Evolutionary conservation across 345 rosid species (phyloP).

Genomic region (Mercurialis annua): DNA sequence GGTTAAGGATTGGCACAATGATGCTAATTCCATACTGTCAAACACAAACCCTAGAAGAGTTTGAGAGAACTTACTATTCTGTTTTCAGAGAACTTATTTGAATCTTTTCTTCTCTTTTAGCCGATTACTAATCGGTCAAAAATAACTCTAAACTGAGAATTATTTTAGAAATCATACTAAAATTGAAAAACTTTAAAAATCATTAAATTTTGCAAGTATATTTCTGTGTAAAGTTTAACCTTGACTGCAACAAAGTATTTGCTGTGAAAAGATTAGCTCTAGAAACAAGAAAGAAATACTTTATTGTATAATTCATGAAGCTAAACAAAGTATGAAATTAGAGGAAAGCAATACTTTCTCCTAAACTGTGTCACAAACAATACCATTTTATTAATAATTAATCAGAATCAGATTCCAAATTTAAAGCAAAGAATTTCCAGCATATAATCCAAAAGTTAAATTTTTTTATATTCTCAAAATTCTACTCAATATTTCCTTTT

Average conservation of each 20-base stretch:
- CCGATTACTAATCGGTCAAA: too few relatives aligned
- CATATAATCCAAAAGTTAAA: slow-evolving; percentile 8
- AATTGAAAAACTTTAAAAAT: too few relatives aligned
- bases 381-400: slow-evolving; percentile 4
- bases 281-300: slow-evolving; percentile 27
- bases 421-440: slow-evolving; percentile 9
- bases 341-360: slow-evolving; percentile 7
- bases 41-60: too few relatives aligned
- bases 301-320: slow-evolving; percentile 12
- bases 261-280: not conserved
- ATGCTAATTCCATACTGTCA: too few relatives aligned
- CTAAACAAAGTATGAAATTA: slow-evolving; percentile 8
- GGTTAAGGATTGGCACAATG: too few relatives aligned
- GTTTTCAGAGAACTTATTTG: too few relatives aligned
- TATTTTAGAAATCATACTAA: too few relatives aligned
- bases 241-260: too few relatives aligned
- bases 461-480: slow-evolving; percentile 6
- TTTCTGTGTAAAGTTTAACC: not conserved
- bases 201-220: too few relatives aligned
- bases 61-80: too few relatives aligned
- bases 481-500: not conserved
- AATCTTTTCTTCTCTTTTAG: too few relatives aligned
- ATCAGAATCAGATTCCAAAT: slow-evolving; percentile 34
- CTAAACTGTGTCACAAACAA: slow-evolving; percentile 2
- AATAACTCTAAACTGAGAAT: too few relatives aligned